A percentile compares a stretch with the other conserved stretches of the same genome.
Evolutionary conservation across 2,329 filamentous ascomycete genomes (phyloP).

Genomic region (Aspergillus novoparasiticus): DNA sequence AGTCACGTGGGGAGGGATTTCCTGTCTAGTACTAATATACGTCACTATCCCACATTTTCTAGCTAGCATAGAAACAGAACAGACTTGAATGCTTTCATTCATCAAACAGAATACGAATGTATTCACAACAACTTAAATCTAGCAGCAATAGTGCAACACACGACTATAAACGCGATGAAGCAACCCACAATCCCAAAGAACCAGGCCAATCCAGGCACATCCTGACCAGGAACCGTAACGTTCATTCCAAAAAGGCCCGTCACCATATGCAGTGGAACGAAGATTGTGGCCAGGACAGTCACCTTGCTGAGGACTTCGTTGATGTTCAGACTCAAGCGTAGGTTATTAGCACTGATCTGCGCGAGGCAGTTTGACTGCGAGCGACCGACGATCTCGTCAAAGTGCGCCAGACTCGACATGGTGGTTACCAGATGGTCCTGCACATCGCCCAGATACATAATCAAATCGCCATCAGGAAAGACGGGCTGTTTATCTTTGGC

Average conservation of each 20-base stretch:
- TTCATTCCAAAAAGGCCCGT: constrained; percentile 62
- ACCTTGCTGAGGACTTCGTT: constrained; percentile 92
- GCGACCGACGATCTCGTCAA: constrained; percentile 93
- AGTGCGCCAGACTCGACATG: constrained; percentile 89
- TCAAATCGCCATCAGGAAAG: constrained; percentile 90
- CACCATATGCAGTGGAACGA: constrained; percentile 90
- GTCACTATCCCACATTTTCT: not conserved
- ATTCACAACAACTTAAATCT: constrained; percentile 39
- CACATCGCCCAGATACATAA: constrained; percentile 92
- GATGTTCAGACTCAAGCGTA: constrained; percentile 79
- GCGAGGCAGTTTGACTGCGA: constrained; percentile 94
- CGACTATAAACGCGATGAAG: constrained; percentile 43
- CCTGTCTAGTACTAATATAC: too few relatives aligned
- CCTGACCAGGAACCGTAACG: constrained; percentile 47
- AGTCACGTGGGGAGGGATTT: not conserved
- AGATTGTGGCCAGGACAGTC: constrained; percentile 85
- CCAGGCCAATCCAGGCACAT: constrained; percentile 41
- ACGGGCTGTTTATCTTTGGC: constrained; percentile 77
- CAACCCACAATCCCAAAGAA: constrained; percentile 51
- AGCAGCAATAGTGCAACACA: constrained; percentile 36
- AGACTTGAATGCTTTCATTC: not conserved
- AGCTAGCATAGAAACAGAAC: not conserved
- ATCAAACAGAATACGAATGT: not conserved
- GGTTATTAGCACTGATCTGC: constrained; percentile 87
- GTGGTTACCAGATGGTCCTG: constrained; percentile 99